A percentile compares a stretch with the other conserved stretches of the same genome.
Evolutionary conservation across 805 yeast genomes (phyloP).

Genomic region (Starmerella apis): DNA sequence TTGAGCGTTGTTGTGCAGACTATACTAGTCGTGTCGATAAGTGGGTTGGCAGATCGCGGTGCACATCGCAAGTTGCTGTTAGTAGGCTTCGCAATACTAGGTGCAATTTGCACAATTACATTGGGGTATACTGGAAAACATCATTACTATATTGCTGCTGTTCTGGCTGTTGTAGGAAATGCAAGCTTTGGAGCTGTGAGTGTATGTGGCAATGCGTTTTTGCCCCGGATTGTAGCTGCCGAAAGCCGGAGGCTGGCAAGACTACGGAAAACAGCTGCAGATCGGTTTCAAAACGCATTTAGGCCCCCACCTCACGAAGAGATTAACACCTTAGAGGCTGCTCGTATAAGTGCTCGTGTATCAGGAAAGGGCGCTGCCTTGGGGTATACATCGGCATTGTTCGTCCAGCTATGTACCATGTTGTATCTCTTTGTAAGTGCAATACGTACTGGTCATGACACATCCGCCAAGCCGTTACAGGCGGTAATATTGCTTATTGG

Average conservation of each 20-base stretch:
- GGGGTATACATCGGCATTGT: conserved; percentile 59
- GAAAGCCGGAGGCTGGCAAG: conserved; percentile 10
- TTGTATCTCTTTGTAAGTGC: conserved; percentile 35
- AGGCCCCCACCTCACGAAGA: background rate
- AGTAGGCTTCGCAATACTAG: conserved; percentile 47
- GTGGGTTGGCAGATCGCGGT: conserved; percentile 63
- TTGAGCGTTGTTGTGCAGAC: conserved; percentile 64
- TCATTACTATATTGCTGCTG: conserved; percentile 40
- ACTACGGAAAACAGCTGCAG: conserved; percentile 14
- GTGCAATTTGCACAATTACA: conserved; percentile 44
- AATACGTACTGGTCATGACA: conserved; percentile 17
- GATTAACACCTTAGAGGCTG: conserved; percentile 8
- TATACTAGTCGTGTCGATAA: conserved; percentile 55
- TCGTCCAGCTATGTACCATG: conserved; percentile 56
- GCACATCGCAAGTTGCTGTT: conserved; percentile 47
- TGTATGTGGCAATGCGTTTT: conserved; percentile 66
- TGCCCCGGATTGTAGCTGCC: conserved; percentile 45
- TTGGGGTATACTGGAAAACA: conserved; percentile 35
- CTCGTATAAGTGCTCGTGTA: conserved; percentile 21
- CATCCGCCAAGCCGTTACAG: conserved; percentile 4
- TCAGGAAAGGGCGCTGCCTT: conserved; percentile 57
- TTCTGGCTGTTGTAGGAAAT: conserved; percentile 53
- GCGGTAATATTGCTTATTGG: conserved; percentile 59
- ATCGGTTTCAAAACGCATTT: conserved; percentile 23
- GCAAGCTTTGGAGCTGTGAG: conserved; percentile 66